Conservation (phyloP, 208 protist species). For the Leishmania martiniquensis region DNA sequence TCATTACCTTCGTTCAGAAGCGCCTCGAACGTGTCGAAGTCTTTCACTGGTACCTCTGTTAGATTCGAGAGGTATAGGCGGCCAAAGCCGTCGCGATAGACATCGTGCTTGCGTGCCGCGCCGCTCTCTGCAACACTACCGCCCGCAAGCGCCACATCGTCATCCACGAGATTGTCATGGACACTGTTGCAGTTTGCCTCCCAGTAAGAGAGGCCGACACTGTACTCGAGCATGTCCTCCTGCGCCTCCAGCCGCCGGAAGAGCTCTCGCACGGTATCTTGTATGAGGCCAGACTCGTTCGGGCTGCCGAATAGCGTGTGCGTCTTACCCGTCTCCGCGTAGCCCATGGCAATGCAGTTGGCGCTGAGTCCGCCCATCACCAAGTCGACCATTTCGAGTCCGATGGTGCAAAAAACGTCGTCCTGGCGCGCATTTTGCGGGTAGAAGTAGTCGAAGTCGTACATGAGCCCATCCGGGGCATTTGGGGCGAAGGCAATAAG, state of each 20-base stretch:
- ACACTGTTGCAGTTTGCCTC: slow-evolving; percentile 85
- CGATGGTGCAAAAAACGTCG: slow-evolving; percentile 81
- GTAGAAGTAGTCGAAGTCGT: slow-evolving; percentile 92
- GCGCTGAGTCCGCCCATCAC: slow-evolving; percentile 77
- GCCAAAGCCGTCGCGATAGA: slow-evolving; percentile 74
- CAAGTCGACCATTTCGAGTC: slow-evolving; percentile 87
- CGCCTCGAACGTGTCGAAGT: slow-evolving; percentile 70
- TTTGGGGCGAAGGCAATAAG: slow-evolving; percentile 77
- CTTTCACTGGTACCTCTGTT: slow-evolving; percentile 53
- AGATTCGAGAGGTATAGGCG: slow-evolving; percentile 77
- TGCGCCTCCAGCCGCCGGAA: slow-evolving; percentile 70
- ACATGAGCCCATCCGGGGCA: slow-evolving; percentile 75
- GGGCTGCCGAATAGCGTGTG: slow-evolving; percentile 87
- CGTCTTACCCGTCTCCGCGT: slow-evolving; percentile 84
- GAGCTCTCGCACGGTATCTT: slow-evolving; percentile 80
- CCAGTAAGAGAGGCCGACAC: slow-evolving; percentile 83
- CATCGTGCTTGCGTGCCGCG: slow-evolving; percentile 27
- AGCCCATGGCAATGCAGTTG: slow-evolving; percentile 79
- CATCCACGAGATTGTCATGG: slow-evolving; percentile 64
- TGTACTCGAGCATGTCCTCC: slow-evolving; percentile 46
- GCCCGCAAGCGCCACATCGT: slow-evolving; percentile 23
- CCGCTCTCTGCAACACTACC: slow-evolving; percentile 10
- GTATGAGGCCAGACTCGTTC: slow-evolving; percentile 84
- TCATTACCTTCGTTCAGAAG: slow-evolving; percentile 67
- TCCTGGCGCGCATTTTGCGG: slow-evolving; percentile 73